Percentiles rank a stretch among this genome's conserved stretches.
Evolutionary conservation across 2,329 filamentous ascomycete genomes (phyloP).

Genomic region (Cercospora citrullina): DNA sequence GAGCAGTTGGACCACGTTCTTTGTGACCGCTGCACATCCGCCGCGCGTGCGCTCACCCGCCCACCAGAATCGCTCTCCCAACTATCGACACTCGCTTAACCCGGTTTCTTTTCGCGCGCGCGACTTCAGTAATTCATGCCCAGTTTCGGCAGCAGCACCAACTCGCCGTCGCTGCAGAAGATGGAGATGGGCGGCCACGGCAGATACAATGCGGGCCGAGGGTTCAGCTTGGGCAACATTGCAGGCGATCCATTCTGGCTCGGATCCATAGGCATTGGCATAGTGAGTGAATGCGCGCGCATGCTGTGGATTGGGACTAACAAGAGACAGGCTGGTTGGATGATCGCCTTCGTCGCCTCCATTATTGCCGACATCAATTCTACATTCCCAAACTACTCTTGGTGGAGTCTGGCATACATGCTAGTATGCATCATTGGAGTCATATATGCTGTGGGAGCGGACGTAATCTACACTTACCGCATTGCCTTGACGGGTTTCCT

Average conservation of each 20-base stretch:
- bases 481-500: constrained; percentile 90
- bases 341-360: constrained; percentile 85
- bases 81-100: constrained; percentile 28
- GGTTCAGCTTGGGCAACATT: constrained; percentile 81
- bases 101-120: constrained; percentile 11
- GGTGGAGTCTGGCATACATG: constrained; percentile 88
- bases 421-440: constrained; percentile 79
- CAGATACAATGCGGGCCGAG: constrained; percentile 43
- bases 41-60: constrained; percentile 7
- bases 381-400: constrained; percentile 79
- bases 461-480: constrained; percentile 83
- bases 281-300: constrained; percentile 60
- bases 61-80: constrained; percentile 8
- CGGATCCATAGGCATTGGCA: constrained; percentile 86
- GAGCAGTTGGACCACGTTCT: background rate
- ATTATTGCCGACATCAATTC: constrained; percentile 66
- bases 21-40: constrained; percentile 9
- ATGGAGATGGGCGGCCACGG: constrained; percentile 34
- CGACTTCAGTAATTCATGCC: constrained; percentile 30
- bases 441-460: constrained; percentile 78
- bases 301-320: constrained; percentile 18
- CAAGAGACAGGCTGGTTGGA: constrained; percentile 75
- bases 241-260: constrained; percentile 95
- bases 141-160: constrained; percentile 29
- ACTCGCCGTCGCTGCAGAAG: constrained; percentile 34